Conservation (phyloP, 495 filamentous ascomycete genomes). For the Podospora tetraspora region DNA sequence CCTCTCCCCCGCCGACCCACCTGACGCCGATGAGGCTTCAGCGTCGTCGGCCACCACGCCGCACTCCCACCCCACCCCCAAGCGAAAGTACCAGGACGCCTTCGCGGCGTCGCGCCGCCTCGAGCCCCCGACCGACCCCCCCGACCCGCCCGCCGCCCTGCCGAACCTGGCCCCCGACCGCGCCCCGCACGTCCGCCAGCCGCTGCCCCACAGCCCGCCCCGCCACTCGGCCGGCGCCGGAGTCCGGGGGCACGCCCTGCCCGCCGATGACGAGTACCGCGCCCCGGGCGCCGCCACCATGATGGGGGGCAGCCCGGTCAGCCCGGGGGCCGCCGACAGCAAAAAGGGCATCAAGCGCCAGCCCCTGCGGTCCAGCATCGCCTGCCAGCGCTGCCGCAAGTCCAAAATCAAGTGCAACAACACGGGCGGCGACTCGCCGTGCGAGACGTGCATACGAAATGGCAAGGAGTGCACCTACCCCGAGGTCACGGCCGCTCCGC, state of each 20-base stretch:
- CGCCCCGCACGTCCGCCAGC: conserved; percentile 24
- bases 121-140: conserved; percentile 18
- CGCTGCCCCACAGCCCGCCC: conserved; percentile 28
- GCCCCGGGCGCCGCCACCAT: conserved; percentile 15
- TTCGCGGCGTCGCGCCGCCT: conserved; percentile 27
- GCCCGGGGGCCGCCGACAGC: conserved; percentile 31
- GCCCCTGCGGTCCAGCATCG: conserved; percentile 74
- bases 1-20: conserved; percentile 42
- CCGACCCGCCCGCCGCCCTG: conserved; percentile 13
- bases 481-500: conserved; percentile 49
- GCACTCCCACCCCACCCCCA: conserved; percentile 26
- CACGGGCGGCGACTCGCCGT: conserved; percentile 57
- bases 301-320: conserved; percentile 28
- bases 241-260: conserved; percentile 18
- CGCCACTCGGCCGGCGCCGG: conserved; percentile 18
- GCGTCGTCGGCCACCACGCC: conserved; percentile 24
- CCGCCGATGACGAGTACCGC: conserved; percentile 27
- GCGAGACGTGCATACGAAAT: conserved; percentile 70
- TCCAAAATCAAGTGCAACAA: conserved; percentile 85
- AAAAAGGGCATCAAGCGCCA: conserved; percentile 46
- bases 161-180: conserved; percentile 14
- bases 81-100: conserved; percentile 35
- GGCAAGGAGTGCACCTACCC: conserved; percentile 76
- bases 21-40: conserved; percentile 34
- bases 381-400: conserved; percentile 70